Conservation (phyloP, 2,329 filamentous ascomycete genomes). For the Chrysoporthe deuterocubensis region DNA sequence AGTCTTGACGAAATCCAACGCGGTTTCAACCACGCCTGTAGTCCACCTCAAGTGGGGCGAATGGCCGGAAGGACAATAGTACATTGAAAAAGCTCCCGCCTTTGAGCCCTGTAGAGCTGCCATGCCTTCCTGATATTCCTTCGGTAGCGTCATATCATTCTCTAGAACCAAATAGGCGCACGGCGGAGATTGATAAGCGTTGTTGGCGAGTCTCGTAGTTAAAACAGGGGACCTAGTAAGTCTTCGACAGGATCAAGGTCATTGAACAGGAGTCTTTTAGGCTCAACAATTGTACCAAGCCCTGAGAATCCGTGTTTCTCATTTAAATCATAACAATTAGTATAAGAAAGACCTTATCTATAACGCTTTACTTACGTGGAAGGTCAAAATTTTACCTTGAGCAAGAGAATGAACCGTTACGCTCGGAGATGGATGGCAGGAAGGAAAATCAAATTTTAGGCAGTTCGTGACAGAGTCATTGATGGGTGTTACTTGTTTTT, state of each 20-base stretch:
- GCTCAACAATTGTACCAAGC: conserved; percentile 33
- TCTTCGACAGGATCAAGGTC: conserved; percentile 33
- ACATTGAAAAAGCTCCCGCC: conserved; percentile 35
- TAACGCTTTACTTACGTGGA: too few species aligned
- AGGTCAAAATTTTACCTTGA: too few species aligned
- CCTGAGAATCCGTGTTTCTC: conserved; percentile 25
- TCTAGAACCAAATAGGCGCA: conserved; percentile 41
- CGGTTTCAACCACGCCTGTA: conserved; percentile 32
- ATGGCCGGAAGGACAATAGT: conserved; percentile 35
- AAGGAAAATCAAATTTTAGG: too few species aligned
- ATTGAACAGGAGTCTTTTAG: conserved; percentile 37
- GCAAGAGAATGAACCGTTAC: too few species aligned
- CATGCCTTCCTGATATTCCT: conserved; percentile 40
- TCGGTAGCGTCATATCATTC: conserved; percentile 35
- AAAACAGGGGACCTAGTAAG: conserved; percentile 36
- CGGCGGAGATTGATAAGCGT: conserved; percentile 37
- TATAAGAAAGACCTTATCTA: too few species aligned
- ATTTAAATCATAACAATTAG: too few species aligned
- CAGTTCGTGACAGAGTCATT: too few species aligned
- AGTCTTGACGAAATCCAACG: conserved; percentile 32
- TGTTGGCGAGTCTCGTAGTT: conserved; percentile 36
- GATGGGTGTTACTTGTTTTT: too few species aligned
- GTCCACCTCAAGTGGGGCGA: conserved; percentile 41
- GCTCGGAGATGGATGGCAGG: too few species aligned
- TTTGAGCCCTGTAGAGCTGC: conserved; percentile 33